phyloP scores from a whole-genome alignment of 164 flowering plant genomes.

The Magnolia changhungtana region DNA sequence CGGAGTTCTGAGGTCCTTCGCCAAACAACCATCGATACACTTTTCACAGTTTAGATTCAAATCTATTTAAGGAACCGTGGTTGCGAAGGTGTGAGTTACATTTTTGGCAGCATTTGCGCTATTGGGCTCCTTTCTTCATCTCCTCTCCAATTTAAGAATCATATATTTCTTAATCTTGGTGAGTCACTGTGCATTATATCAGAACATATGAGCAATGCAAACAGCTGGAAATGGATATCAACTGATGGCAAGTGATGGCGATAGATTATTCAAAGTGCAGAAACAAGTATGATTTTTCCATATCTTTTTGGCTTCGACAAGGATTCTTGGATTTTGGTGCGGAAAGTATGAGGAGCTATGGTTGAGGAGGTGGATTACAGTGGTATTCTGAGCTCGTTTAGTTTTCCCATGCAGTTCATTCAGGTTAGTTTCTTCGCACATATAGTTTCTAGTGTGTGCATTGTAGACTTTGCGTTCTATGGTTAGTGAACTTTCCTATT shows the following conservation, averaged over 20 bases:
- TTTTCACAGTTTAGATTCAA: constrained; percentile 36
- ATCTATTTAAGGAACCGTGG: neutral
- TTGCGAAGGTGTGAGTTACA: constrained; percentile 11
- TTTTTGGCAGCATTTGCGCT: neutral
- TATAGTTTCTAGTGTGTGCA: too few relatives aligned
- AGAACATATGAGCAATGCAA: neutral
- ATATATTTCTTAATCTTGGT: too few relatives aligned
- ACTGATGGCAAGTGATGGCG: neutral
- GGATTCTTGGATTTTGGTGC: neutral
- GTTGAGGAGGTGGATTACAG: too few relatives aligned
- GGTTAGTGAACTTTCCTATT: too few relatives aligned
- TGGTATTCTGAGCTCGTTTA: too few relatives aligned
- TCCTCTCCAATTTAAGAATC: too few relatives aligned
- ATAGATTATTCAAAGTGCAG: neutral
- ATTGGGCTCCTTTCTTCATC: neutral
- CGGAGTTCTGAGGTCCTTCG: constrained; percentile 80
- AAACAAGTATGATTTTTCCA: neutral
- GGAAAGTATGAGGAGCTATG: neutral
- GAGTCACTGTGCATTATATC: neutral
- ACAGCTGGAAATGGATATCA: too few relatives aligned
- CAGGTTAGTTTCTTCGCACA: too few relatives aligned
- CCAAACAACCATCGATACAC: constrained; percentile 58
- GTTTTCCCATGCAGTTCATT: too few relatives aligned
- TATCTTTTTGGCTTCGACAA: too few relatives aligned
- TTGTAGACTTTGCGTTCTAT: too few relatives aligned